Evolutionary conservation across 2,329 filamentous ascomycete species (phyloP).

Genomic region (Fusarium sp.): DNA sequence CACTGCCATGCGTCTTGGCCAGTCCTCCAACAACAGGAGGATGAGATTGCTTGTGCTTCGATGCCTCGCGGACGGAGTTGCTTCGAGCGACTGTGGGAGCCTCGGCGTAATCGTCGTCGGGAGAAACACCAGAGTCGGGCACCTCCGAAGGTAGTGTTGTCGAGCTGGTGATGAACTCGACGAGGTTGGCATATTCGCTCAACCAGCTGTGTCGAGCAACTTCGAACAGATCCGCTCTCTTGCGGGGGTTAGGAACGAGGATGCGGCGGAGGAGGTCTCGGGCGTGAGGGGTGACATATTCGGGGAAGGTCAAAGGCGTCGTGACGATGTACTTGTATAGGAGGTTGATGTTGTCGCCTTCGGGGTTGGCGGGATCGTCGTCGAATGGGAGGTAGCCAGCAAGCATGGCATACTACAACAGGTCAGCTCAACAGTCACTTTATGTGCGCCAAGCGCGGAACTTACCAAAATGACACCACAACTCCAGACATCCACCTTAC

Average conservation of each 20-base stretch:
- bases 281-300: conserved; percentile 98
- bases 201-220: conserved; percentile 98
- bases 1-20: conserved; percentile 77
- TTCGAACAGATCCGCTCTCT: conserved; percentile 95
- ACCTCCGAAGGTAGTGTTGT: conserved; percentile 90
- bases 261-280: conserved; percentile 92
- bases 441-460: conserved; percentile 31
- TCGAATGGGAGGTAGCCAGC: conserved; percentile 98
- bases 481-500: conserved; percentile 99
- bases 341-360: conserved; percentile 98
- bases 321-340: conserved; percentile 99
- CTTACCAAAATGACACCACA: conserved; percentile 97
- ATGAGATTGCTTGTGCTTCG: conserved; percentile 71
- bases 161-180: conserved; percentile 96
- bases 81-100: conserved; percentile 78
- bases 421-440: conserved; percentile 18
- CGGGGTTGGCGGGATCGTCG: conserved; percentile 96
- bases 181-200: conserved; percentile 95
- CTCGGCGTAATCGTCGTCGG: conserved; percentile 66
- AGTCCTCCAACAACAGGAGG: conserved; percentile 69
- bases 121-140: conserved; percentile 77
- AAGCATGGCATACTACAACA: conserved; percentile 92
- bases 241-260: conserved; percentile 92
- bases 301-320: conserved; percentile 95
- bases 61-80: conserved; percentile 88